Base-by-base conservation (phyloP, 1,284 basidiomycete species). In the Coriolopsis trogii region DNA sequence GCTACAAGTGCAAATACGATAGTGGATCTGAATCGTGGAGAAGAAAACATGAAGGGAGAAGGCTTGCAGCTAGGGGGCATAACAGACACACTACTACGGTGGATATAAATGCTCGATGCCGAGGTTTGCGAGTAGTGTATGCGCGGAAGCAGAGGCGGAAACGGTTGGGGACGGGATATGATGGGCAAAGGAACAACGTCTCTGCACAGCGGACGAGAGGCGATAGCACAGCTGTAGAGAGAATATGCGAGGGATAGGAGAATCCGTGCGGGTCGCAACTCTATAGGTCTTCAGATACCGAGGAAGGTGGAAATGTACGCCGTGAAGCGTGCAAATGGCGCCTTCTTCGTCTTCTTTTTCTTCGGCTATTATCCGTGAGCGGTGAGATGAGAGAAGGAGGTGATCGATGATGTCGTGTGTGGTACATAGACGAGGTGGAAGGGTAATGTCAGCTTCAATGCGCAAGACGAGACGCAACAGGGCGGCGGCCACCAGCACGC, bases 221-320 rank as follows among this genome's bases (percentile, higher is more conserved):
- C 41, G 26, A 30, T 13, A 12, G 18, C 29, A 13, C n/a, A 16
- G 21, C 25, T n/a, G 29, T 13, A 34, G 20, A 28, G 39, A 16
- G 9, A 20, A 39, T 3, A 18, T n/a, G 24, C n/a, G 20, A 6
- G 23, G 38, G 26, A 24, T 7, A 25, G 20, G 38, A 13, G 23
- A 5, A 39, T n/a, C n/a, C n/a, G 20, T 33, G 37, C 33, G 40
- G 31, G 15, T 31, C 30, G 37, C 41, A 18, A n/a, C 20, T 15
- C 16, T 41, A 34, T 25, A 31, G 24, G 23, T 39, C 36, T 37
- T 61, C 54, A 66, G 36, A 66, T 50, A 15, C 63, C 63, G 49
- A 67, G 62, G 61, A 67, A 67, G 5, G 65, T 57, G 26, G 65
- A 65, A 26, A 67, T 56, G 53, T 67, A 65, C 41, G 65, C 61